Evolutionary conservation across 2,329 filamentous ascomycete species (phyloP).

Genomic region (Cercospora janseana): DNA sequence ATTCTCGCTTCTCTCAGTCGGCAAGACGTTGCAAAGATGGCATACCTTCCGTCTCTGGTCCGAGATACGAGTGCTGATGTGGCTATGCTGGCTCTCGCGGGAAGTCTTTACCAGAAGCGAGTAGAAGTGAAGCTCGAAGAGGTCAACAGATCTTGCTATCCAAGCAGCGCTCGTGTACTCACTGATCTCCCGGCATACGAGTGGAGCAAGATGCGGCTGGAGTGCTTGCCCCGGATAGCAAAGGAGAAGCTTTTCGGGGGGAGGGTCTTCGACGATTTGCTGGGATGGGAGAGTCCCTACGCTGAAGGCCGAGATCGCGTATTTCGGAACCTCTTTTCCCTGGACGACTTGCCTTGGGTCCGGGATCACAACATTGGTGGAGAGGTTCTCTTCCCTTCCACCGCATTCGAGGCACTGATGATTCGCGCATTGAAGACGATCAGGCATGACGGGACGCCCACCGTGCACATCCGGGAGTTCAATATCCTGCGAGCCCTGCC

Average conservation of each 20-base stretch:
- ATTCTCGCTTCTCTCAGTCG: not conserved
- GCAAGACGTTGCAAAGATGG: not conserved
- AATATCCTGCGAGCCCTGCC: not conserved
- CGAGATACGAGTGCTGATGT: not conserved
- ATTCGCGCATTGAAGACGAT: not conserved
- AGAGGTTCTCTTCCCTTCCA: conserved; percentile 35
- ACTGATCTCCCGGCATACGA: conserved; percentile 5
- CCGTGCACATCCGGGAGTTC: not conserved
- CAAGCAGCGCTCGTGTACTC: not conserved
- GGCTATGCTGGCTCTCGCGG: not conserved
- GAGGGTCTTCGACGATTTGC: not conserved
- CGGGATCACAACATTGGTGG: conserved; percentile 30
- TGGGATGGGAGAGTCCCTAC: conserved; percentile 3
- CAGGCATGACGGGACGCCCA: not conserved
- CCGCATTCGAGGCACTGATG: conserved; percentile 20
- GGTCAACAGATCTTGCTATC: not conserved
- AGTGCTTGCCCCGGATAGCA: not conserved
- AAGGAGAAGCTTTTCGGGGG: conserved; percentile 1
- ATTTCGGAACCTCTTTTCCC: conserved; percentile 8
- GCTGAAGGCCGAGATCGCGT: not conserved
- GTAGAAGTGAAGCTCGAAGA: not conserved
- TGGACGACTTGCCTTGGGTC: conserved; percentile 17
- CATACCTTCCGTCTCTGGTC: not conserved
- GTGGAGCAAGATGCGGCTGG: not conserved
- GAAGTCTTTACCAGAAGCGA: not conserved